Evolutionary conservation across 106 monocot species (phyloP).

Genomic region (Allium fistulosum): DNA sequence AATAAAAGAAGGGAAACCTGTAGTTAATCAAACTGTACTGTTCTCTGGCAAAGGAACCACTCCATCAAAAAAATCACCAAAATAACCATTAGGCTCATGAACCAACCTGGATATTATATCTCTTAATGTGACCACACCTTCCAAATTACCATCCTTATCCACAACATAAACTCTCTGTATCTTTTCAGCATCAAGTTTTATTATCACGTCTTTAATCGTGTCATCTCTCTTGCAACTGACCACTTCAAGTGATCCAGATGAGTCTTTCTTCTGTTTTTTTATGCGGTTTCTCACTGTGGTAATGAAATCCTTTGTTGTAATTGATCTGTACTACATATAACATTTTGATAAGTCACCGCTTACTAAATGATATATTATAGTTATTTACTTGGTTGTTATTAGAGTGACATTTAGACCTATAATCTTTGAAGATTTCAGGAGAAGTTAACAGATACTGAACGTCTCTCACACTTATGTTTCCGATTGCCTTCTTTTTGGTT

Average conservation of each 20-base stretch:
- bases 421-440: constrained; percentile 56
- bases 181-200: constrained; percentile 56
- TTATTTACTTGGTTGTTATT: background rate
- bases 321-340: constrained; percentile 25
- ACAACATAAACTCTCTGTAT: constrained; percentile 81
- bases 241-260: constrained; percentile 29
- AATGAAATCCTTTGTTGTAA: constrained; percentile 64
- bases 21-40: constrained; percentile 38
- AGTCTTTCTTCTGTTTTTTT: constrained; percentile 28
- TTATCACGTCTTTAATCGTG: constrained; percentile 63
- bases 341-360: background rate
- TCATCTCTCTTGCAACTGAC: constrained; percentile 60
- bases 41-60: constrained; percentile 74
- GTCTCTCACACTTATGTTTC: constrained; percentile 81
- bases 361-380: background rate
- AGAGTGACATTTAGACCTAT: constrained; percentile 30
- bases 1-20: background rate
- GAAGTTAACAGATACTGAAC: constrained; percentile 66
- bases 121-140: constrained; percentile 79
- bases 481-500: constrained; percentile 43
- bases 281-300: constrained; percentile 29
- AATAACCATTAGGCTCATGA: constrained; percentile 84
- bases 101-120: constrained; percentile 92
- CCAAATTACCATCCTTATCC: constrained; percentile 40
- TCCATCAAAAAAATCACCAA: constrained; percentile 96